Conservation (phyloP, 2,329 filamentous ascomycete genomes). For the Alternaria sp. region DNA sequence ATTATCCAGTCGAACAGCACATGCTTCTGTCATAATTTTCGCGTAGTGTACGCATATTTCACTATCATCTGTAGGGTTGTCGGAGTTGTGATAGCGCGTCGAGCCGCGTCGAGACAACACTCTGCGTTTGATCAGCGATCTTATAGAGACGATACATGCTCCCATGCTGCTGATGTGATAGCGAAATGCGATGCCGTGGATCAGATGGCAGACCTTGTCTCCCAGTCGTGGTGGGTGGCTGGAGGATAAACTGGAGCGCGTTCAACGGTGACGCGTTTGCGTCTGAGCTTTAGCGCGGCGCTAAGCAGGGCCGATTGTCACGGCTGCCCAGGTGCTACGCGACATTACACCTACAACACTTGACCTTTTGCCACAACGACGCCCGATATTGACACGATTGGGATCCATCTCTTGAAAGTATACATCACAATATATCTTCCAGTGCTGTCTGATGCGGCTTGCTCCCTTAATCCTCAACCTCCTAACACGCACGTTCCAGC, state of each 20-base stretch:
- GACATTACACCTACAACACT: neutral
- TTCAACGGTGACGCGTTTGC: neutral
- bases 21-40: neutral
- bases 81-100: neutral
- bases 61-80: neutral
- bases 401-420: neutral
- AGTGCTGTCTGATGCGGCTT: neutral
- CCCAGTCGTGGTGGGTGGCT: neutral
- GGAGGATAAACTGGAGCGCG: neutral
- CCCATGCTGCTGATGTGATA: neutral
- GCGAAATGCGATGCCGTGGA: neutral
- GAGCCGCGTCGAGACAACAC: neutral
- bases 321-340: neutral
- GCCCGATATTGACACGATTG: neutral
- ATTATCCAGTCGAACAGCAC: neutral
- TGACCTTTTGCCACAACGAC: neutral
- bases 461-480: neutral
- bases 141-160: neutral
- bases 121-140: no score
- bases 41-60: neutral
- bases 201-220: accelerated
- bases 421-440: neutral
- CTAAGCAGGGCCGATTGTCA: neutral
- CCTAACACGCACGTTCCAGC: neutral
- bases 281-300: neutral